Conservation (phyloP, 2,329 filamentous ascomycete genomes). For the Nectriaceae sp. region DNA sequence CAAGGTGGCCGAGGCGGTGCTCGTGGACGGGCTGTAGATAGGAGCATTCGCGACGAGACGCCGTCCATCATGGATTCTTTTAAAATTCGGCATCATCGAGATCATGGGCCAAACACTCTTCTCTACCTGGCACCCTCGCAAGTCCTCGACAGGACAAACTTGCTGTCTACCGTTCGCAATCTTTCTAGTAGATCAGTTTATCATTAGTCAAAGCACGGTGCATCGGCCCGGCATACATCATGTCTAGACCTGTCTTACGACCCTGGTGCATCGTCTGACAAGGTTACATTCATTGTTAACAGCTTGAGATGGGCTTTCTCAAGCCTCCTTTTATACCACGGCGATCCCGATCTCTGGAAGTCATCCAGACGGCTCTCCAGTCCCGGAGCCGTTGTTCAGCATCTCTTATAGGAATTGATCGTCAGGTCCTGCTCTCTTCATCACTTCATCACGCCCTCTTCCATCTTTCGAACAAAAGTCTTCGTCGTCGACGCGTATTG, state of each 20-base stretch:
- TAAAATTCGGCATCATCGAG: constrained; percentile 24
- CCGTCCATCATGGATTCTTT: constrained; percentile 20
- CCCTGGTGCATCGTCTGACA: constrained; percentile 29
- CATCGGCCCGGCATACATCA: constrained; percentile 30
- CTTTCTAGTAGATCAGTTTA: constrained; percentile 19
- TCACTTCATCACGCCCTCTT: too few relatives aligned
- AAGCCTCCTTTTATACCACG: too few relatives aligned
- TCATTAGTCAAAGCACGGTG: constrained; percentile 31
- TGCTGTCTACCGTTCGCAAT: constrained; percentile 14
- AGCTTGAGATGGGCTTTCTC: background rate
- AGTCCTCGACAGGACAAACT: constrained; percentile 2
- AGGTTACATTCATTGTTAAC: constrained; percentile 21
- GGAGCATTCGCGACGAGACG: constrained; percentile 12
- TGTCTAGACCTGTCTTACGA: constrained; percentile 8
- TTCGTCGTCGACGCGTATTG: constrained; percentile 14
- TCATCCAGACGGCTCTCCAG: too few relatives aligned
- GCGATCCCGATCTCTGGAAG: background rate
- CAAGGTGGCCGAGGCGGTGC: constrained; percentile 20
- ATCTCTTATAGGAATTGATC: too few relatives aligned
- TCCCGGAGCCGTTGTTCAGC: too few relatives aligned
- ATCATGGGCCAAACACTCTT: background rate
- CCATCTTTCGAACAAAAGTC: background rate
- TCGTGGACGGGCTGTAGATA: constrained; percentile 16
- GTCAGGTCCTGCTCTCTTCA: too few relatives aligned
- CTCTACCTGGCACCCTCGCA: constrained; percentile 2